Evolutionary conservation across 164 flowering plant genomes (phyloP).

Genomic region (Piper longum): DNA sequence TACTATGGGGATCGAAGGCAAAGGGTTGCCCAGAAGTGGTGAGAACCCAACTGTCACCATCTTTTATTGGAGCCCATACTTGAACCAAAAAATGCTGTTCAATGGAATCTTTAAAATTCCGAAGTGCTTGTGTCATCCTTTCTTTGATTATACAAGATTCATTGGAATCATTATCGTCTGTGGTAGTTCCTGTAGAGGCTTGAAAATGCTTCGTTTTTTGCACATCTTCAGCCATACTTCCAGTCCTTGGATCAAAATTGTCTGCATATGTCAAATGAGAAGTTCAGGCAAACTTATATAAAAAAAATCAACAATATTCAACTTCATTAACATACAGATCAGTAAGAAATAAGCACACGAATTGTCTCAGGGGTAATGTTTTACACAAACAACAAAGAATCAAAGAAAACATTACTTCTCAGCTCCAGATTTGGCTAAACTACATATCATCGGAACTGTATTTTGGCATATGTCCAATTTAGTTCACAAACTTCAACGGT

Average conservation of each 20-base stretch:
- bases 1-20: conserved; percentile 64
- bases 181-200: neutral
- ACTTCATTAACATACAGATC: neutral
- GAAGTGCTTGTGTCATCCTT: conserved; percentile 80
- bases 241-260: conserved; percentile 20
- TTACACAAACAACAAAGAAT: neutral
- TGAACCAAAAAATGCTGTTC: conserved; percentile 84
- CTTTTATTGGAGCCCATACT: conserved; percentile 92
- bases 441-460: too few species aligned
- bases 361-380: neutral
- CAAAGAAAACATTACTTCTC: too few species aligned
- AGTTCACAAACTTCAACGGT: too few species aligned
- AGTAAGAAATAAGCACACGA: neutral
- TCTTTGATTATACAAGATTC: conserved; percentile 63
- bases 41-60: conserved; percentile 48
- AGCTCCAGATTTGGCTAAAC: too few species aligned
- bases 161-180: conserved; percentile 19
- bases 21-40: conserved; percentile 97
- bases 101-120: conserved; percentile 63
- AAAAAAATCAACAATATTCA: neutral
- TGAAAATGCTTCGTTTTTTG: conserved; percentile 16
- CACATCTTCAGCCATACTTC: conserved; percentile 14
- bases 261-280: conserved; percentile 12
- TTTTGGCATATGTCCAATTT: too few species aligned
- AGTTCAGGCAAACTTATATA: neutral